Evolutionary conservation across 2,329 filamentous ascomycete genomes (phyloP).

Genomic region (Ophiostoma pallidulum): DNA sequence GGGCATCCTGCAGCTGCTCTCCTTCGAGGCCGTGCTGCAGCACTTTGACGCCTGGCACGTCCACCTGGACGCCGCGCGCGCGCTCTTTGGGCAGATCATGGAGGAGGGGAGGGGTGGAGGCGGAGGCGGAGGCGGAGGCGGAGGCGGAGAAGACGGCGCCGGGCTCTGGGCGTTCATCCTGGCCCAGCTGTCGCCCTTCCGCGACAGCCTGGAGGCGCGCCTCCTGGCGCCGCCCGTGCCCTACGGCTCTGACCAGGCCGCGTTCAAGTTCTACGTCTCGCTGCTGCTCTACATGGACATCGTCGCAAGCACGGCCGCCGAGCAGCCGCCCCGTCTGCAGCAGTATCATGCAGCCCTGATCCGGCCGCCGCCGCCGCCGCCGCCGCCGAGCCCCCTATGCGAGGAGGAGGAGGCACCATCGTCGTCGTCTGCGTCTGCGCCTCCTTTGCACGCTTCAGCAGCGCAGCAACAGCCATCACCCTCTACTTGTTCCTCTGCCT

Average conservation of each 20-base stretch:
- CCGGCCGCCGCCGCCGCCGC: slow-evolving; percentile 26
- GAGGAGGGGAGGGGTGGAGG: slow-evolving; percentile 18
- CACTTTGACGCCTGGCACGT: slow-evolving; percentile 32
- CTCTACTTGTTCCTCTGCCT: too few relatives aligned
- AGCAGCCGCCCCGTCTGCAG: slow-evolving; percentile 26
- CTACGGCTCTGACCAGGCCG: slow-evolving; percentile 26
- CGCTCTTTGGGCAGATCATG: slow-evolving; percentile 29
- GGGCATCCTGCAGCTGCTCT: slow-evolving; percentile 33
- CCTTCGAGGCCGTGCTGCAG: slow-evolving; percentile 28
- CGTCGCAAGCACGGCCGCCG: slow-evolving; percentile 25
- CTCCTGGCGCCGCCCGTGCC: slow-evolving; percentile 13
- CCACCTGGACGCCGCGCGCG: slow-evolving; percentile 34
- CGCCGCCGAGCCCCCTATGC: too few relatives aligned
- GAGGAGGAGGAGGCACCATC: too few relatives aligned
- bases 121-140: background rate
- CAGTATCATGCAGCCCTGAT: slow-evolving; percentile 24
- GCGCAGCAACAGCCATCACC: too few relatives aligned
- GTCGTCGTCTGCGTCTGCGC: too few relatives aligned
- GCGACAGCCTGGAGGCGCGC: background rate
- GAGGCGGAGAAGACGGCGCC: background rate
- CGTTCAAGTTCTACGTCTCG: slow-evolving; percentile 25
- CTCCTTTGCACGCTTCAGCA: too few relatives aligned
- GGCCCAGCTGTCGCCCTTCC: slow-evolving; percentile 13
- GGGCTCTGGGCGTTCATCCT: slow-evolving; percentile 17
- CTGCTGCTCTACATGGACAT: slow-evolving; percentile 29